These are phyloP conservation scores for Mucor lusitanicus DNA, from an alignment of 371 early-diverging fungal species.

Conservation along the genomic window DNA sequence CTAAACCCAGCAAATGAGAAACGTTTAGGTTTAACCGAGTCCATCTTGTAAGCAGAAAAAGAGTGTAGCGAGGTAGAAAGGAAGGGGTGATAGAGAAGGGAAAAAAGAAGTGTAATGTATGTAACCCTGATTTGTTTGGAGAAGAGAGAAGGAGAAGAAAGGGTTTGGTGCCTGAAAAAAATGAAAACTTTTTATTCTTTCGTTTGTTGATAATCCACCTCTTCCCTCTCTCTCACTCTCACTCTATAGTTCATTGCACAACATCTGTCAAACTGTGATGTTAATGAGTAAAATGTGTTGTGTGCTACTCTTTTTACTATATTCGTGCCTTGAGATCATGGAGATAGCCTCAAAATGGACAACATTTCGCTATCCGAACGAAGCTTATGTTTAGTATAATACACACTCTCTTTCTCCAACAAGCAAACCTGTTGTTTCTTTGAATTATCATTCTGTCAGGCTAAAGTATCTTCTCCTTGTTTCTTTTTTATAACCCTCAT, in stretches of 20 bases:
- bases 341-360: background rate
- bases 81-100: background rate
- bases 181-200: background rate
- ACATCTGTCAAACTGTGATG: background rate
- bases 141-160: background rate
- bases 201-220: too few species aligned
- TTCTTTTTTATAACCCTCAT: background rate
- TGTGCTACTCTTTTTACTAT: background rate
- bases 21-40: constrained; percentile 30
- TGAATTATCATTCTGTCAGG: too few species aligned
- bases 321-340: background rate
- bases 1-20: constrained; percentile 42
- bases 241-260: background rate
- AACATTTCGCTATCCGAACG: background rate
- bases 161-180: background rate
- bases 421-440: too few species aligned
- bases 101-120: background rate
- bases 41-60: constrained; percentile 9
- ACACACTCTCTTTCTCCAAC: too few species aligned
- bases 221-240: background rate
- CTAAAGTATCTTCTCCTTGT: too few species aligned
- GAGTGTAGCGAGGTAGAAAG: background rate
- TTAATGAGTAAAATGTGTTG: background rate
- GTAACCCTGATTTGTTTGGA: background rate
- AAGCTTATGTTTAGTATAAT: background rate